Conservation (phyloP, 148 eudicot species). For the Diospyros kaki region DNA sequence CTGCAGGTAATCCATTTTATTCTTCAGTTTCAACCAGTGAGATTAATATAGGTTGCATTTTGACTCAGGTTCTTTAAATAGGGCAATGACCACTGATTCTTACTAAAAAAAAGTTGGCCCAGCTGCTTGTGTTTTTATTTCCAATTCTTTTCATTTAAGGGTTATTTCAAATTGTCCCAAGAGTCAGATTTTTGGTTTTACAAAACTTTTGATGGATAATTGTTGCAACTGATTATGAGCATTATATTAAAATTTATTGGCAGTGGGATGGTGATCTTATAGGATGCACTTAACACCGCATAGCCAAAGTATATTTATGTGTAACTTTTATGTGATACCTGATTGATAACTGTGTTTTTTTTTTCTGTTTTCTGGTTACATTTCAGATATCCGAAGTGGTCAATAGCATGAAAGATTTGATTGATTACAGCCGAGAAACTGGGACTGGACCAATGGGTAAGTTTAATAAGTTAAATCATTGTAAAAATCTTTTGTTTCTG, state of each 20-base stretch:
- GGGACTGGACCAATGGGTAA: constrained; percentile 93
- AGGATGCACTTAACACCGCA: not conserved
- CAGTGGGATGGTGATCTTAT: not conserved
- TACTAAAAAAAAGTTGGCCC: not conserved
- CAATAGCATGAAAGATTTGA: constrained; percentile 95
- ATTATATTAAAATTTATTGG: not conserved
- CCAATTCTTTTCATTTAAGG: not conserved
- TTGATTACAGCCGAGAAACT: constrained; percentile 78
- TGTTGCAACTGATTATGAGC: not conserved
- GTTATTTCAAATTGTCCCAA: not conserved
- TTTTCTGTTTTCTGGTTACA: not conserved
- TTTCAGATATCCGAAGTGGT: constrained; percentile 95
- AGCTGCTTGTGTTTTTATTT: not conserved
- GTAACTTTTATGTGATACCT: not conserved
- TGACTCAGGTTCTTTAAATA: not conserved
- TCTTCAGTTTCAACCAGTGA: not conserved
- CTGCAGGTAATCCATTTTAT: constrained; percentile 50
- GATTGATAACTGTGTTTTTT: not conserved
- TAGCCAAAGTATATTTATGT: not conserved
- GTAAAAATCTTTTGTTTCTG: not conserved
- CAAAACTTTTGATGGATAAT: not conserved
- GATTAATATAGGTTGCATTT: not conserved
- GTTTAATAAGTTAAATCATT: constrained; percentile 12
- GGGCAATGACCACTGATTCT: not conserved
- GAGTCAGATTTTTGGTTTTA: not conserved